A percentile compares a stretch with the other conserved stretches of the same genome.
These are phyloP conservation scores for Rhodotorula sp. DNA, from an alignment of 1,284 basidiomycete species.

Conservation along the genomic window DNA sequence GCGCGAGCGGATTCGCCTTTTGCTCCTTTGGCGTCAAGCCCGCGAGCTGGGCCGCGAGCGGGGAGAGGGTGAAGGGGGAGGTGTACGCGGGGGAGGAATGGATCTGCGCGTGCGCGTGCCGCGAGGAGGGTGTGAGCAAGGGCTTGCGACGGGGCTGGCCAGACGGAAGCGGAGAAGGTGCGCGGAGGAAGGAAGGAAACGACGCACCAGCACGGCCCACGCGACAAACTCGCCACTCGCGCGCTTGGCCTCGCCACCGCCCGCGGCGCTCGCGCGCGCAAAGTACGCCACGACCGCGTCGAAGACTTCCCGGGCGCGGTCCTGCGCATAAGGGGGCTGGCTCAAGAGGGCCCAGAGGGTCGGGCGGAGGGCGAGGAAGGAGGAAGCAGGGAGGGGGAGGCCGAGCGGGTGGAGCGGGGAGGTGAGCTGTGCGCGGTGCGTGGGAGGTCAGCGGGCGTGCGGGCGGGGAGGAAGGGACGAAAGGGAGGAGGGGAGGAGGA, in stretches of 20 bases:
- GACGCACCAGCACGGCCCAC: conserved; percentile 62
- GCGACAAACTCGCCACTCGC: conserved; percentile 30
- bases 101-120: conserved; percentile 56
- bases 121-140: too few relatives aligned
- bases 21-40: not conserved
- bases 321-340: conserved; percentile 45
- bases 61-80: conserved; percentile 57
- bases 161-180: not conserved
- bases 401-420: conserved; percentile 53
- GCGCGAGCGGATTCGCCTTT: conserved; percentile 35
- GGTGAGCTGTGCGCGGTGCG: conserved; percentile 19
- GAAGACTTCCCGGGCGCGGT: conserved; percentile 14
- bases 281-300: conserved; percentile 23
- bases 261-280: not conserved
- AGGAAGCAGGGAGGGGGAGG: conserved; percentile 60
- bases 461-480: too few relatives aligned
- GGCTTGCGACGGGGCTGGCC: too few relatives aligned
- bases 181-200: not conserved
- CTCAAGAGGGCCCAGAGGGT: conserved; percentile 80
- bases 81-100: conserved; percentile 62
- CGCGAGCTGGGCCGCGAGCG: conserved; percentile 37
- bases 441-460: not conserved
- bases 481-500: not conserved
- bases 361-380: conserved; percentile 57
- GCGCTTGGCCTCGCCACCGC: conserved; percentile 21